Conservation (phyloP, 2,329 filamentous ascomycete genomes). For the Cladosporium sp. region DNA sequence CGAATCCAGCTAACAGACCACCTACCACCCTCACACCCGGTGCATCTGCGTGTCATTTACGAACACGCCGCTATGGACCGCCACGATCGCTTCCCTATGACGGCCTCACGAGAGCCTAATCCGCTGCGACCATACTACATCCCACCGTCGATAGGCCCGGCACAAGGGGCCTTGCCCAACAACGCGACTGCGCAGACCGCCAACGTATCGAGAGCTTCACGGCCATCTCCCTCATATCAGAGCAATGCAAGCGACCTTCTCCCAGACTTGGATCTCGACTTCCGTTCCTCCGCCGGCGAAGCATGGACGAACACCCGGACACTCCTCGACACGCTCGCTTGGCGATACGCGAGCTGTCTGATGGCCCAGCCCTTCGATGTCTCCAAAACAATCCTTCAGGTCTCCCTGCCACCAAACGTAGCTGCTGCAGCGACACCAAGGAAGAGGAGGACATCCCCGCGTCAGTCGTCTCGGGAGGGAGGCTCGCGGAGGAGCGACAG, state of each 20-base stretch:
- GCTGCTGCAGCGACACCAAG: constrained; percentile 27
- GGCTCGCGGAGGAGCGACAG: constrained; percentile 12
- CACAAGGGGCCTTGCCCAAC: constrained; percentile 47
- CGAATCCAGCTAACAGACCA: too few relatives aligned
- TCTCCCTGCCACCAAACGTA: constrained; percentile 41
- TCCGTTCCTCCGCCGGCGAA: constrained; percentile 34
- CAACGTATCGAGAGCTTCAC: constrained; percentile 42
- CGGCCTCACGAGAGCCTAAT: constrained; percentile 48
- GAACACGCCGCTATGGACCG: constrained; percentile 13
- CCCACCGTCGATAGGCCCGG: constrained; percentile 52
- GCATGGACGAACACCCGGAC: constrained; percentile 51
- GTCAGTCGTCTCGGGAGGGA: constrained; percentile 1
- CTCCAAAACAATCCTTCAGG: constrained; percentile 86
- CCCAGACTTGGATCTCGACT: constrained; percentile 76
- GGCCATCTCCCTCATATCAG: constrained; percentile 41
- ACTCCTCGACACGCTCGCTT: constrained; percentile 75
- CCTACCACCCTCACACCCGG: too few relatives aligned
- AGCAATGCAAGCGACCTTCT: constrained; percentile 75
- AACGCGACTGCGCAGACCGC: constrained; percentile 27
- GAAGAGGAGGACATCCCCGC: constrained; percentile 22
- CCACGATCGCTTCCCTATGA: constrained; percentile 31
- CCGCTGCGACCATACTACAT: constrained; percentile 67
- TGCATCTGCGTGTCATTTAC: too few relatives aligned
- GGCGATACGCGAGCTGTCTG: constrained; percentile 85
- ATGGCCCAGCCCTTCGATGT: constrained; percentile 96